Conservation (phyloP, 495 filamentous ascomycete genomes). For the Podospora australis region DNA sequence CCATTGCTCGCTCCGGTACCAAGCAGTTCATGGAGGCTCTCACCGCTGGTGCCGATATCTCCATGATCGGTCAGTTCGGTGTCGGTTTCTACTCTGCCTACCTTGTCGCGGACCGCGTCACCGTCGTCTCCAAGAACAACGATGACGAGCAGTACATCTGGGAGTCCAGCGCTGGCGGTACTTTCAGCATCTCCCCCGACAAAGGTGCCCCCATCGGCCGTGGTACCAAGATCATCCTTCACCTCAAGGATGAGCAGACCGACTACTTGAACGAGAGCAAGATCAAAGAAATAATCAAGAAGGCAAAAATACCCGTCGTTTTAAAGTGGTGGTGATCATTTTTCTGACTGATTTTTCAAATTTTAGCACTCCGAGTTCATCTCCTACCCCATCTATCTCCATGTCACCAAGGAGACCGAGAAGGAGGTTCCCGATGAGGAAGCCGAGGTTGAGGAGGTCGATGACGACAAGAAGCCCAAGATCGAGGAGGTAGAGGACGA, state of each 20-base stretch:
- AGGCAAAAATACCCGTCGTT: too few species aligned
- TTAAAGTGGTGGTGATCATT: too few species aligned
- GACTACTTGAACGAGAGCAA: slow-evolving; percentile 98
- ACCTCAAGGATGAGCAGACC: slow-evolving; percentile 97
- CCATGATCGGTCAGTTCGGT: slow-evolving; percentile 99
- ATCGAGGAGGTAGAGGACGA: slow-evolving; percentile 76
- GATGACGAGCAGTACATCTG: slow-evolving; percentile 99
- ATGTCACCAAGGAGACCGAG: slow-evolving; percentile 98
- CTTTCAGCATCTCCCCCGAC: slow-evolving; percentile 88
- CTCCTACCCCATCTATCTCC: slow-evolving; percentile 99
- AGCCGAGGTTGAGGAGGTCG: slow-evolving; percentile 63
- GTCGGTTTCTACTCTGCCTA: slow-evolving; percentile 99
- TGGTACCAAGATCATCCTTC: slow-evolving; percentile 94
- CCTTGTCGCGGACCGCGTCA: slow-evolving; percentile 95
- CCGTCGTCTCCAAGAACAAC: slow-evolving; percentile 95
- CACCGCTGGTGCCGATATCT: slow-evolving; percentile 96
- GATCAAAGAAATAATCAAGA: slow-evolving; percentile 99
- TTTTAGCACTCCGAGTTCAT: slow-evolving; percentile 99
- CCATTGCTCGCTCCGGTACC: slow-evolving; percentile 96
- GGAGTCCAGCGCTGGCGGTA: slow-evolving; percentile 96
- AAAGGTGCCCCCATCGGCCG: slow-evolving; percentile 87
- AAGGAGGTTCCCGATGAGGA: slow-evolving; percentile 97
- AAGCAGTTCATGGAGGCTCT: slow-evolving; percentile 99
- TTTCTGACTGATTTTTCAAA: too few species aligned
- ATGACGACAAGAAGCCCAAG: slow-evolving; percentile 76